Conservation (phyloP, 352 stramenopile genomes). For the Globisporangium perplexum region DNA sequence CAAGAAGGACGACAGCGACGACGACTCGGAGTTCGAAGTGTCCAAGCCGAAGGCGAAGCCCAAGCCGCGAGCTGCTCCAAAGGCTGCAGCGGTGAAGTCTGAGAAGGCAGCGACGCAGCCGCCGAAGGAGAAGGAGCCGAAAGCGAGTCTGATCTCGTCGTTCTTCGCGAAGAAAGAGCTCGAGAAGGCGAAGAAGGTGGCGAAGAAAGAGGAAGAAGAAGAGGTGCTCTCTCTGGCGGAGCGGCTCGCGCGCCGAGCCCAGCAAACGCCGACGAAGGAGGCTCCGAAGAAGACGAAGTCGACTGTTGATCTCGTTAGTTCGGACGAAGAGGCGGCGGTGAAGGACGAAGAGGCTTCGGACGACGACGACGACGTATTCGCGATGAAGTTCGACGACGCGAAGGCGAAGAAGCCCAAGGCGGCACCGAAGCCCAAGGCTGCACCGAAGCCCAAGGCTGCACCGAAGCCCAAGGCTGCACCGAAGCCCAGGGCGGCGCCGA, state of each 20-base stretch:
- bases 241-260: constrained; percentile 45
- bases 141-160: constrained; percentile 25
- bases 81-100: constrained; percentile 9
- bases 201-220: constrained; percentile 44
- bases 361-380: constrained; percentile 72
- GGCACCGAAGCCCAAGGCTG: constrained; percentile 7
- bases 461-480: constrained; percentile 11
- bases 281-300: constrained; percentile 15
- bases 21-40: constrained; percentile 65
- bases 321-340: constrained; percentile 27
- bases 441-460: constrained; percentile 11
- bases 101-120: constrained; percentile 20
- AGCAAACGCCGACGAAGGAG: constrained; percentile 29
- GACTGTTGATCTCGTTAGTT: constrained; percentile 30
- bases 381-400: constrained; percentile 24
- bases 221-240: constrained; percentile 74
- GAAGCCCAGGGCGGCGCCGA: constrained; percentile 18
- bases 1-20: constrained; percentile 34
- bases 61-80: constrained; percentile 31
- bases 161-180: constrained; percentile 46
- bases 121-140: constrained; percentile 20
- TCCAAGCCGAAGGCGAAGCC: constrained; percentile 31
- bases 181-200: constrained; percentile 10
- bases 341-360: constrained; percentile 14
- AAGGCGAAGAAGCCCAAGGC: constrained; percentile 36